Percentiles rank a stretch among this genome's conserved stretches.
Evolutionary conservation across 176 grass and related monocot species (phyloP).

Genomic region (Oryza glumipatula): DNA sequence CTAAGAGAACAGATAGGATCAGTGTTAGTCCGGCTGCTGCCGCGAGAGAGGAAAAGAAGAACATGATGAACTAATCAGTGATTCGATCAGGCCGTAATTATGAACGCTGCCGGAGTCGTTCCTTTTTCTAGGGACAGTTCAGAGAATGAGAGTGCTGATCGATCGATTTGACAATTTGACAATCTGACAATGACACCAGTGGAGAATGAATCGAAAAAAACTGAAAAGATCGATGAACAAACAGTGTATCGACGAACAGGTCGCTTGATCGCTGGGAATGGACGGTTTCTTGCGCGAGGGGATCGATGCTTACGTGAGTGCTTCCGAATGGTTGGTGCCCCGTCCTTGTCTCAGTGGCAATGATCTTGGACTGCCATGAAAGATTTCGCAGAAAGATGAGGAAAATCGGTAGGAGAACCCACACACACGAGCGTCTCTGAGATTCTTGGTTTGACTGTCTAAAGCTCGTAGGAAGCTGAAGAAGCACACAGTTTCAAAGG

Average conservation of each 20-base stretch:
- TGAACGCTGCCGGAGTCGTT: not conserved
- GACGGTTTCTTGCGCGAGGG: not conserved
- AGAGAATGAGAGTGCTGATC: not conserved
- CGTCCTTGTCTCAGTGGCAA: not conserved
- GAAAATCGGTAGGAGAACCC: not conserved
- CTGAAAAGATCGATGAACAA: not conserved
- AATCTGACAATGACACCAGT: not conserved
- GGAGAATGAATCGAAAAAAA: not conserved
- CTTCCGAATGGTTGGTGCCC: not conserved
- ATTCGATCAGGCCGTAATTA: not conserved
- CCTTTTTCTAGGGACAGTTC: not conserved
- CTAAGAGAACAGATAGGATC: not conserved
- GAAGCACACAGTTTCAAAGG: not conserved
- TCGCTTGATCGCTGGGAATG: not conserved
- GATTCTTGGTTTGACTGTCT: not conserved
- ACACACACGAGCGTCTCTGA: not conserved
- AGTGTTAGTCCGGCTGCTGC: not conserved
- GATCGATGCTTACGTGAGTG: not conserved
- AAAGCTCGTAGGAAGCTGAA: not conserved
- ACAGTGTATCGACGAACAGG: not conserved
- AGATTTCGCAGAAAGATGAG: not conserved
- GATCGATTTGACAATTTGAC: not conserved
- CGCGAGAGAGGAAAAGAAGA: not conserved
- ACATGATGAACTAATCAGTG: not conserved
- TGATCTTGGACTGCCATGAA: not conserved